phyloP scores from a whole-genome alignment of 106 monocot genomes.

The Dendrobium huoshanense region DNA sequence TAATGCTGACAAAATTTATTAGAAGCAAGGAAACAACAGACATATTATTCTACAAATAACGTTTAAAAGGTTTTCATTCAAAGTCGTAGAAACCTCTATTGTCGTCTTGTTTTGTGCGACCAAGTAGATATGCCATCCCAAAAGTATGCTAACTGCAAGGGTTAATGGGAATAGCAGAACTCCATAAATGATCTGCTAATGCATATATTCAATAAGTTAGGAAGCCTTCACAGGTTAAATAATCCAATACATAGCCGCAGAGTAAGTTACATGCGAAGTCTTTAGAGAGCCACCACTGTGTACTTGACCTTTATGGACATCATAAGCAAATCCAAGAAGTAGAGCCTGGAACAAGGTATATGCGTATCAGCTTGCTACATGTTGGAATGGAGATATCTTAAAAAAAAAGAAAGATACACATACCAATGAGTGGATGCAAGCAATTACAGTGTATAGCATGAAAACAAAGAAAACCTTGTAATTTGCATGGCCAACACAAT shows the following conservation, averaged over 20 bases:
- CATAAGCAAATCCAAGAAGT: conserved; percentile 67
- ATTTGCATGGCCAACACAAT: conserved; percentile 97
- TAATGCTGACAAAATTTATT: conserved; percentile 56
- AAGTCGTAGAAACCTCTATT: conserved; percentile 63
- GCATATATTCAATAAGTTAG: neutral
- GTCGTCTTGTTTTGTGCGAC: conserved; percentile 92
- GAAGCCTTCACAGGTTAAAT: neutral
- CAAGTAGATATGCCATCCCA: conserved; percentile 96
- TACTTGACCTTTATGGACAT: conserved; percentile 47
- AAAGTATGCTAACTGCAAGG: conserved; percentile 64
- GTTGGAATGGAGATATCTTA: neutral
- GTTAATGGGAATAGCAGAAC: conserved; percentile 72
- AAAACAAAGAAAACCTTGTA: conserved; percentile 95
- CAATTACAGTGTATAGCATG: conserved; percentile 71
- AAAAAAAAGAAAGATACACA: neutral
- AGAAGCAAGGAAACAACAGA: neutral
- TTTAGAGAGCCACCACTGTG: conserved; percentile 55
- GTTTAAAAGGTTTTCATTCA: neutral
- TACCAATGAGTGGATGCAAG: conserved; percentile 87
- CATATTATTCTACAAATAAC: neutral
- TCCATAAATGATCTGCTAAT: conserved; percentile 79
- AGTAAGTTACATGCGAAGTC: conserved; percentile 51
- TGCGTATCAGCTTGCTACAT: neutral
- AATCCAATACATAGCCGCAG: neutral
- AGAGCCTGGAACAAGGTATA: conserved; percentile 49